Base-by-base conservation (phyloP, 83 land plant genomes). In the Thuja plicata region DNA sequence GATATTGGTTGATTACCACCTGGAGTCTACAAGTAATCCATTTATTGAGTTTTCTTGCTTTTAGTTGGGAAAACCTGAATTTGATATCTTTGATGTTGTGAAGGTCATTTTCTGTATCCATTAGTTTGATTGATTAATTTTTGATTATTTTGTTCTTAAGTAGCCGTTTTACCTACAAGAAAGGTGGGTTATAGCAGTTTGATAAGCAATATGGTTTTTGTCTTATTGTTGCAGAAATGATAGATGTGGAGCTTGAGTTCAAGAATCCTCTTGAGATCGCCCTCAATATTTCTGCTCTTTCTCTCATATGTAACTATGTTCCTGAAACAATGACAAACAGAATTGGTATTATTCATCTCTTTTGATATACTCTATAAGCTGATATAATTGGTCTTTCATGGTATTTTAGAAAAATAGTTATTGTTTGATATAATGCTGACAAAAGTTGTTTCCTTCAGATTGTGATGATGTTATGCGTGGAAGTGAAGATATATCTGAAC, bases 191-290 rank as follows among this genome's bases (percentile, higher is more conserved):
- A 43, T 43, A 45, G 24, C 45, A 24, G 45, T 83, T 21, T 83
- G 30, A 43, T 83, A 35, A 41, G 1, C 6, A 35, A 27, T 15
- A 76, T 76, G 15, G 13, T 76, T 76, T 52, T 54, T 85, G 40
- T 89, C 35, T 85, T 60, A 27, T 40, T 37, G 3, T 86, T 66
- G 70, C 92, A 92, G 93, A 92, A 88, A 88, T 84, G 43, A 87
- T 92, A 57, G 87, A 62, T 62, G 92, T 92, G 80, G 90, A 88
- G 87, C 76, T 92, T 21, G 92, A 92, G 38, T 87, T 92, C 60
- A 88, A 86, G 74, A 92, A 92, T 84, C 93, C 93, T 66, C 89
- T 92, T 71, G 90, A 91, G 86, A 91, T 92, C 40, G 84, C 93
- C 43, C 81, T 92, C 76, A 90, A 92, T 88, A 81, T 92, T 71